Percentiles rank a stretch among this genome's conserved stretches.
phyloP scores from a whole-genome alignment of 345 rosid species.

The Eucalyptus polyanthemos region DNA sequence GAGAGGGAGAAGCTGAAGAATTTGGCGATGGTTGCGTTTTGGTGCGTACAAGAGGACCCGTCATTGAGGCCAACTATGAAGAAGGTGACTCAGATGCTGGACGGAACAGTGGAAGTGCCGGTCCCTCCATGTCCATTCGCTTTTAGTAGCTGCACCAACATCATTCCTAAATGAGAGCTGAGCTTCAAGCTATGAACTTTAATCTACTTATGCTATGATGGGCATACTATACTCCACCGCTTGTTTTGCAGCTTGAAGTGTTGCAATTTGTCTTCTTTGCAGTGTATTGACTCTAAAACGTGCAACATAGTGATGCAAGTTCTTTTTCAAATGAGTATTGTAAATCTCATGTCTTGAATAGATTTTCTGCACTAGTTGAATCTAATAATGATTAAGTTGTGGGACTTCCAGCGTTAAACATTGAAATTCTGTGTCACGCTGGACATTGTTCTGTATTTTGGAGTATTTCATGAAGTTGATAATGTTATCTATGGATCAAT shows the following conservation, averaged over 20 bases:
- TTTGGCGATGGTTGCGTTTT: slow-evolving; percentile 18
- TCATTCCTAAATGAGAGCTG: neutral
- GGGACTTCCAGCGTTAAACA: neutral
- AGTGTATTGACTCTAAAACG: neutral
- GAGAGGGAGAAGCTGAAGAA: neutral
- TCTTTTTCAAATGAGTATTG: neutral
- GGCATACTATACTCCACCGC: neutral
- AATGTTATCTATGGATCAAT: neutral
- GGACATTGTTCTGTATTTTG: neutral
- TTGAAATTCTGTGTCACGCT: neutral
- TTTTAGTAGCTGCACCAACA: neutral
- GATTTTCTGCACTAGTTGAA: neutral
- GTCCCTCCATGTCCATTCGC: slow-evolving; percentile 3
- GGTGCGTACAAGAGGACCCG: slow-evolving; percentile 40
- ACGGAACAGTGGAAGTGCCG: slow-evolving; percentile 15
- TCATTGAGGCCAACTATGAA: slow-evolving; percentile 26
- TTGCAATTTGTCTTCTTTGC: neutral
- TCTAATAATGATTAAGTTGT: neutral
- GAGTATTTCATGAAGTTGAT: neutral
- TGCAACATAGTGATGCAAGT: neutral
- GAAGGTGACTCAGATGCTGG: slow-evolving; percentile 35
- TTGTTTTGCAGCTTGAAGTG: neutral
- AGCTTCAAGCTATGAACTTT: neutral
- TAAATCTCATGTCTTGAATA: neutral
- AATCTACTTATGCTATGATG: neutral